phyloP scores from a whole-genome alignment of 345 rosid genomes.

The Brassica juncea region DNA sequence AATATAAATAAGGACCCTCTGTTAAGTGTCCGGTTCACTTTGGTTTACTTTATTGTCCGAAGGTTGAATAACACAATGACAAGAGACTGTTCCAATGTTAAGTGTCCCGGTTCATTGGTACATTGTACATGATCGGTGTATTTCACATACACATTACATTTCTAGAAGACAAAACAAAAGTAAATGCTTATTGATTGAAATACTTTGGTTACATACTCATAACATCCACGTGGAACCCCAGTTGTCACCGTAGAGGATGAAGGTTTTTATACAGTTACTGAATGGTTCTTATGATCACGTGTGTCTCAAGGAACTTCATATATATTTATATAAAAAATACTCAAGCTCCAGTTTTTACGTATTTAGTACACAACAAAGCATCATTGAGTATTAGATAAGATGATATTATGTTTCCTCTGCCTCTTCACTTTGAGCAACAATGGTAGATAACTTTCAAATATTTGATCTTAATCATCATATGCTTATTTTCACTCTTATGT shows the following conservation, averaged over 20 bases:
- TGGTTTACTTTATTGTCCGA: neutral
- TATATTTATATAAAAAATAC: neutral
- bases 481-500: slow-evolving; percentile 1
- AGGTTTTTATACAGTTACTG: neutral
- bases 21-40: neutral
- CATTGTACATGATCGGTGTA: neutral
- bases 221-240: neutral
- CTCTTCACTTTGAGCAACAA: slow-evolving; percentile 2
- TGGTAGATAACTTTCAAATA: neutral
- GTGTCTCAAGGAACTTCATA: neutral
- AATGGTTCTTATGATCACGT: neutral
- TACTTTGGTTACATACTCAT: neutral
- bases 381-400: neutral
- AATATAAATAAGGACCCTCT: neutral
- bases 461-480: neutral
- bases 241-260: neutral
- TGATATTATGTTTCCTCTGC: slow-evolving; percentile 2
- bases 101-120: neutral
- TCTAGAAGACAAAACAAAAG: neutral
- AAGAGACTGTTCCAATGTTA: neutral
- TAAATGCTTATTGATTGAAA: neutral
- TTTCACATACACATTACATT: neutral
- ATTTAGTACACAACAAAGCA: neutral
- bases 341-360: neutral
- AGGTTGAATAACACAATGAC: neutral